These are phyloP conservation scores for Xylaria palmicola DNA, from an alignment of 495 filamentous ascomycete genomes.

Conservation along the genomic window DNA sequence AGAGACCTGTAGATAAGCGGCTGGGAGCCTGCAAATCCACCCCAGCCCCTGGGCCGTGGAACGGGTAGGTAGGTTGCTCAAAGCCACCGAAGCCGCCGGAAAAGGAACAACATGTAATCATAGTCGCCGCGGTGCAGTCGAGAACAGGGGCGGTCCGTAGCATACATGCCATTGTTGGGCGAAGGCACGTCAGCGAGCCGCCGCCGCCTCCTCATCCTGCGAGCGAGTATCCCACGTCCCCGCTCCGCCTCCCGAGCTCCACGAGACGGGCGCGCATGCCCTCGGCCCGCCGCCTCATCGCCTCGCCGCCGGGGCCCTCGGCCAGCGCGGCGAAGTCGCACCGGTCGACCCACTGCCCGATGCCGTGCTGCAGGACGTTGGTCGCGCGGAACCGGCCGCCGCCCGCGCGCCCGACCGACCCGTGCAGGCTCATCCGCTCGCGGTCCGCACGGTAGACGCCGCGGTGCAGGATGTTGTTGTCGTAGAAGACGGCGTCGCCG, in stretches of 20 bases:
- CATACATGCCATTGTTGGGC: no score
- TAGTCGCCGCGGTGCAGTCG: no score
- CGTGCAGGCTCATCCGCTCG: conserved; percentile 76
- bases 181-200: no score
- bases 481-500: conserved; percentile 80
- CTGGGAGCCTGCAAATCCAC: no score
- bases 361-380: conserved; percentile 84
- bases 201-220: conserved; percentile 26
- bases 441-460: conserved; percentile 64
- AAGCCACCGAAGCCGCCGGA: no score
- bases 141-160: no score
- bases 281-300: conserved; percentile 53
- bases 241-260: conserved; percentile 57
- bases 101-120: no score
- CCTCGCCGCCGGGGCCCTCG: conserved; percentile 42
- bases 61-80: no score
- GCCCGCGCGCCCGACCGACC: conserved; percentile 65
- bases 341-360: conserved; percentile 68
- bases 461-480: conserved; percentile 84
- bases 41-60: no score
- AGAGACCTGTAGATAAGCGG: no score
- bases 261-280: conserved; percentile 55
- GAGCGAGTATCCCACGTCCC: conserved; percentile 57
- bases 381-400: conserved; percentile 59
- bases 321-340: conserved; percentile 50